These are phyloP conservation scores for Melanopsichium pennsylvanicum DNA, from an alignment of 1,284 basidiomycete genomes.

Conservation along the genomic window DNA sequence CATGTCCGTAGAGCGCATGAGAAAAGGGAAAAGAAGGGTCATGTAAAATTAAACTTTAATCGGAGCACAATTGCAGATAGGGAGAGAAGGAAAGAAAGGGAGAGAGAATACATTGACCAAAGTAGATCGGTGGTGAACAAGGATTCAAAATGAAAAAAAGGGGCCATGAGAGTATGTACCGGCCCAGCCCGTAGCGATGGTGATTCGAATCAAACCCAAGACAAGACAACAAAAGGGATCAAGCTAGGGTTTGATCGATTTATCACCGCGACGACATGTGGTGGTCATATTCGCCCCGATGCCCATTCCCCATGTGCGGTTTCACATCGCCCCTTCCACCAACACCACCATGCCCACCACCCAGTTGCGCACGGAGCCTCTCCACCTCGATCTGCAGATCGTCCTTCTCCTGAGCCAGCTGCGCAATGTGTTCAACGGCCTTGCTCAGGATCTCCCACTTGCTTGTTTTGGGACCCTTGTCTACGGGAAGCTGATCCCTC, in stretches of 20 bases:
- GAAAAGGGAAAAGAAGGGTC: too few relatives aligned
- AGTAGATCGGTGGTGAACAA: too few relatives aligned
- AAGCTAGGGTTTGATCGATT: too few relatives aligned
- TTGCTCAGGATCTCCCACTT: conserved; percentile 64
- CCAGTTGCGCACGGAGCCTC: conserved; percentile 21
- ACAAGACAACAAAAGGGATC: too few relatives aligned
- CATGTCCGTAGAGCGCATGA: too few relatives aligned
- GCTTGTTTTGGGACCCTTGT: conserved; percentile 61
- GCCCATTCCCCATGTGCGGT: conserved; percentile 8
- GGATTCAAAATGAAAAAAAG: too few relatives aligned
- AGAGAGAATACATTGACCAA: neutral
- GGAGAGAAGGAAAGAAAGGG: conserved; percentile 12
- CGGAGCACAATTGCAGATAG: neutral
- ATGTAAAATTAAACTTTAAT: too few relatives aligned
- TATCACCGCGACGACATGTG: conserved; percentile 17
- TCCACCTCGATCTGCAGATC: conserved; percentile 29
- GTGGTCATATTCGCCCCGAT: conserved; percentile 17
- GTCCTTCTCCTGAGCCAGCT: conserved; percentile 34
- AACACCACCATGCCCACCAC: neutral
- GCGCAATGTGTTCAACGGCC: conserved; percentile 46
- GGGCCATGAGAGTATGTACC: too few relatives aligned
- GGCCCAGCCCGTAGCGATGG: too few relatives aligned
- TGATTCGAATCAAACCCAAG: too few relatives aligned
- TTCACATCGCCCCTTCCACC: neutral
- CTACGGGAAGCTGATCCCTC: conserved; percentile 59